Evolutionary conservation across 192 early-diverging fungal species (phyloP).

Genomic region (Coemansia sp.): DNA sequence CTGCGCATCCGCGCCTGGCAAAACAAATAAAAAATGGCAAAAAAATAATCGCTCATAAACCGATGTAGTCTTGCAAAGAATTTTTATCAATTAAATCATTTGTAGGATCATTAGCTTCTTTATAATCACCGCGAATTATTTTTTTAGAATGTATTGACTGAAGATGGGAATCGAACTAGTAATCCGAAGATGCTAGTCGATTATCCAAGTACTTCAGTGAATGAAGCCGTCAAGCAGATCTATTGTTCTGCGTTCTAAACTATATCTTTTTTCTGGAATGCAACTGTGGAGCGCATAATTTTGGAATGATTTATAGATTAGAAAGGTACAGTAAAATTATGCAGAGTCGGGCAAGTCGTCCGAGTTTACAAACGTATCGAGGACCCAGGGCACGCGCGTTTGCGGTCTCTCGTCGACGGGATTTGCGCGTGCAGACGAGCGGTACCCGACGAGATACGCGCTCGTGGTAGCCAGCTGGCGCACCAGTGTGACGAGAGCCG

Average conservation of each 20-base stretch:
- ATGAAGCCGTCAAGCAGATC: neutral
- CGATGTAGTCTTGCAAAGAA: slow-evolving; percentile 38
- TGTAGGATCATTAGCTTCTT: slow-evolving; percentile 20
- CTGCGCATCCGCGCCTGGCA: slow-evolving; percentile 18
- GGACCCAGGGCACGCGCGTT: slow-evolving; percentile 28
- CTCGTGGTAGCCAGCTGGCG: slow-evolving; percentile 46
- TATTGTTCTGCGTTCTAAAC: neutral
- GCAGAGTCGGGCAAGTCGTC: slow-evolving; percentile 8
- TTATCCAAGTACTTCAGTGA: neutral
- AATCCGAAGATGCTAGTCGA: neutral
- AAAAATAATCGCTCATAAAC: slow-evolving; percentile 35
- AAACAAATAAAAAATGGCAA: slow-evolving; percentile 3
- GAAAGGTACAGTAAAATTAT: neutral
- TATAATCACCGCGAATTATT: slow-evolving; percentile 26
- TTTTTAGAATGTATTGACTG: neutral
- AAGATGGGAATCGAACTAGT: slow-evolving; percentile 9
- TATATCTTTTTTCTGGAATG: neutral
- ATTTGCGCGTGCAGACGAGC: neutral
- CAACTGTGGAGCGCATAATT: neutral
- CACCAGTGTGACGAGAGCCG: slow-evolving; percentile 33
- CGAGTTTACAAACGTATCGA: slow-evolving; percentile 46
- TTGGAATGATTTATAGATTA: neutral
- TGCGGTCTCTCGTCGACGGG: neutral
- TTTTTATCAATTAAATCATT: slow-evolving; percentile 16
- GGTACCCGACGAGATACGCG: slow-evolving; percentile 31